phyloP scores from a whole-genome alignment of 2,329 filamentous ascomycete genomes.

The Ophiobolus disseminans region DNA sequence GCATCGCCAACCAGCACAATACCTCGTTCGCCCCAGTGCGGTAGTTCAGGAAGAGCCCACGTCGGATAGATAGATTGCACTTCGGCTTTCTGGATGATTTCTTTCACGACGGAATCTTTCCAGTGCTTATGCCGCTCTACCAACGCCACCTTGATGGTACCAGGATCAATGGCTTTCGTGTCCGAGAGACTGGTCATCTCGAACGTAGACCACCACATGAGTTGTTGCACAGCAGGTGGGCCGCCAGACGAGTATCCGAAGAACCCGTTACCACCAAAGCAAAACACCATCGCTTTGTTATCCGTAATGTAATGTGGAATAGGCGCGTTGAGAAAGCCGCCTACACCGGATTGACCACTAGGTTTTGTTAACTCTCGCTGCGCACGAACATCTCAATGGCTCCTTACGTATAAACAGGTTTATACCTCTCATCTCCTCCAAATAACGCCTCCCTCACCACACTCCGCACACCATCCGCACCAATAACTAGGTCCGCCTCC shows the following conservation, averaged over 20 bases:
- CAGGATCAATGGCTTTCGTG: slow-evolving; percentile 14
- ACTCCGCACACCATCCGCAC: slow-evolving; percentile 40
- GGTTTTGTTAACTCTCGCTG: neutral
- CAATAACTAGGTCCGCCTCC: slow-evolving; percentile 38
- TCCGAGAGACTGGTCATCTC: slow-evolving; percentile 17
- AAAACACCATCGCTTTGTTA: slow-evolving; percentile 51
- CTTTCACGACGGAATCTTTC: slow-evolving; percentile 51
- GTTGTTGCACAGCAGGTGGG: slow-evolving; percentile 31
- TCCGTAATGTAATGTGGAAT: slow-evolving; percentile 38
- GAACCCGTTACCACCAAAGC: slow-evolving; percentile 59
- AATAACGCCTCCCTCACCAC: slow-evolving; percentile 28
- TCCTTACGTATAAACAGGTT: slow-evolving; percentile 26
- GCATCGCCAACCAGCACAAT: slow-evolving; percentile 65
- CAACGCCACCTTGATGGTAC: slow-evolving; percentile 45
- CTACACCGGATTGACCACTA: slow-evolving; percentile 49
- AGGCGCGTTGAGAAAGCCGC: slow-evolving; percentile 52
- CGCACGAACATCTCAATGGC: neutral
- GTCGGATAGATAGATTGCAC: slow-evolving; percentile 57
- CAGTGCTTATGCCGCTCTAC: slow-evolving; percentile 53
- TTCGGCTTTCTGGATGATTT: slow-evolving; percentile 45
- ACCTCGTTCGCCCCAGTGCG: slow-evolving; percentile 56
- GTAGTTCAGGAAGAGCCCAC: slow-evolving; percentile 57
- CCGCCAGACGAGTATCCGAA: slow-evolving; percentile 56
- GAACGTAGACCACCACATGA: slow-evolving; percentile 57
- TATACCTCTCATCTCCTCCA: slow-evolving; percentile 18